A percentile compares a stretch with the other conserved stretches of the same genome.
Conservation (phyloP, 495 filamentous ascomycete species). For the Tuber aestivum region DNA sequence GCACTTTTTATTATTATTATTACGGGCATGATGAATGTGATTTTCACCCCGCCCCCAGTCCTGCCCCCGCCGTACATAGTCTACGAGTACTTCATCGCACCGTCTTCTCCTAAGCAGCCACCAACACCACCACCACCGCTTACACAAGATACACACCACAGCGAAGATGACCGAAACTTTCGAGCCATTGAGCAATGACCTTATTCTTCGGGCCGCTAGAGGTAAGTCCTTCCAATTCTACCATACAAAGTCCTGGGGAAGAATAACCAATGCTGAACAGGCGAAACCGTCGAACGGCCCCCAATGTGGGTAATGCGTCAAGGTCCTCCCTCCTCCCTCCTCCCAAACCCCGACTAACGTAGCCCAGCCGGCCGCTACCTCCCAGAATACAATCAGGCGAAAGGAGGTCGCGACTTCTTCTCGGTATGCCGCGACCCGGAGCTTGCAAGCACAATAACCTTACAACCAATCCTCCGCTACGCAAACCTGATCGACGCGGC, state of each 20-base stretch:
- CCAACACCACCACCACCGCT: neutral
- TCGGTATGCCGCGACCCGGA: conserved; percentile 90
- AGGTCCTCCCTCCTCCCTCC: conserved; percentile 50
- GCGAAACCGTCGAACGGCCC: conserved; percentile 80
- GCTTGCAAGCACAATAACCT: conserved; percentile 80
- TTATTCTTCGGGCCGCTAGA: conserved; percentile 79
- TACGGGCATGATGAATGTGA: neutral
- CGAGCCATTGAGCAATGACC: conserved; percentile 78
- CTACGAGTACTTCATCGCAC: neutral
- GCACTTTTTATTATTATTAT: neutral
- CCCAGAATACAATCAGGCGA: conserved; percentile 84
- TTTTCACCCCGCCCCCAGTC: neutral
- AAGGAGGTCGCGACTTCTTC: conserved; percentile 88
- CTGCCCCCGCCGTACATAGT: neutral
- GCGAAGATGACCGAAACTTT: conserved; percentile 58
- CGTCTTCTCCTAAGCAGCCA: conserved; percentile 7
- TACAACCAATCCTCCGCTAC: conserved; percentile 91
- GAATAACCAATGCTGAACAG: conserved; percentile 48
- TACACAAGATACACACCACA: conserved; percentile 10
- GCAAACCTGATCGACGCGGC: conserved; percentile 87
- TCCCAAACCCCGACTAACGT: conserved; percentile 14
- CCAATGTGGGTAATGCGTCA: conserved; percentile 99
- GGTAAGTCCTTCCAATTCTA: conserved; percentile 51
- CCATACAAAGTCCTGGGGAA: conserved; percentile 8
- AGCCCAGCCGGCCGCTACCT: conserved; percentile 84